Conservation (phyloP, 352 stramenopile species). For the Phytopythium delawarense region DNA sequence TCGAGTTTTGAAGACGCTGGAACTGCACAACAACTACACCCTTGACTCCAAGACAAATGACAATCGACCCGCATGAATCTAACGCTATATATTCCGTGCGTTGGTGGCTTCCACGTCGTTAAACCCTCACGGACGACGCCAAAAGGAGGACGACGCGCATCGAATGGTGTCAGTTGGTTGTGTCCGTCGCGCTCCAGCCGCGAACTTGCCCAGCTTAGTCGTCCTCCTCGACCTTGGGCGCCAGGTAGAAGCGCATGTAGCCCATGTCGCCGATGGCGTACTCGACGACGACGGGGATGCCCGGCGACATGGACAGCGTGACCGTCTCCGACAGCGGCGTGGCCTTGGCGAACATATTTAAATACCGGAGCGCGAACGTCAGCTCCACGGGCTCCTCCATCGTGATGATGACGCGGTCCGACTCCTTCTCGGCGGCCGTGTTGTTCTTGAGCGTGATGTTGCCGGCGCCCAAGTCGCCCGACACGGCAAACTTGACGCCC, state of each 20-base stretch:
- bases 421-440: constrained; percentile 84
- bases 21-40: background rate
- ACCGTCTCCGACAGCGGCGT: constrained; percentile 94
- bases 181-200: background rate
- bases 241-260: constrained; percentile 99
- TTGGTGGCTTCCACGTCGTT: background rate
- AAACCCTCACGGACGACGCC: background rate
- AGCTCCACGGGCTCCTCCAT: constrained; percentile 99
- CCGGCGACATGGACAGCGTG: constrained; percentile 96
- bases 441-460: constrained; percentile 95
- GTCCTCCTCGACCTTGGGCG: constrained; percentile 99
- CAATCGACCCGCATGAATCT: background rate
- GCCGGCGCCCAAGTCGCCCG: constrained; percentile 95
- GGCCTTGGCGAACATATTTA: constrained; percentile 99
- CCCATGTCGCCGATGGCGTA: constrained; percentile 98
- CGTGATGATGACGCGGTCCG: constrained; percentile 94
- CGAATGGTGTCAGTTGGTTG: background rate
- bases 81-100: constrained; percentile 9
- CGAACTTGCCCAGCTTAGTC: constrained; percentile 38
- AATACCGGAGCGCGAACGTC: constrained; percentile 98
- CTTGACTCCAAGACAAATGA: background rate
- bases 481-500: constrained; percentile 96
- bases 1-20: constrained; percentile 1
- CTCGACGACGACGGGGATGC: constrained; percentile 98
- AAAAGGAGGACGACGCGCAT: background rate